A percentile compares a stretch with the other conserved stretches of the same genome.
Evolutionary conservation across 1,284 basidiomycete species (phyloP).

Genomic region (Mrakiaceae sp.): DNA sequence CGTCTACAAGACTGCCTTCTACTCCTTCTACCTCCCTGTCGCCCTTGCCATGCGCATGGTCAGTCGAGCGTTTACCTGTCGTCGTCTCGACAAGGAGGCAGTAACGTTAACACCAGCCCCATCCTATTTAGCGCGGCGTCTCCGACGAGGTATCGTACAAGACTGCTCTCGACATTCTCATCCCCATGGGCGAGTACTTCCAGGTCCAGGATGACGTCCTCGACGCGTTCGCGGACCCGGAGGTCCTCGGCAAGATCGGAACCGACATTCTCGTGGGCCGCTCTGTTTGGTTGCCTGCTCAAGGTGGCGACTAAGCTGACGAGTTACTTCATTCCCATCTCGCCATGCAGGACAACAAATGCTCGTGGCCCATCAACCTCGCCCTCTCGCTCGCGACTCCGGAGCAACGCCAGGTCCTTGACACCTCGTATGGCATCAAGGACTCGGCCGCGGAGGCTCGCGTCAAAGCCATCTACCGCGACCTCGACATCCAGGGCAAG

Average conservation of each 20-base stretch:
- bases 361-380: conserved; percentile 91
- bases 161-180: conserved; percentile 67
- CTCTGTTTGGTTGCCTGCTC: conserved; percentile 4
- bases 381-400: conserved; percentile 60
- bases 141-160: conserved; percentile 62
- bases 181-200: conserved; percentile 96
- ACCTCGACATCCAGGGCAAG: conserved; percentile 54
- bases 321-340: too few relatives aligned
- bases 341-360: conserved; percentile 74
- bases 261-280: conserved; percentile 80
- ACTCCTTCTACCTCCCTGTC: conserved; percentile 97
- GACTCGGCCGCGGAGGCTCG: conserved; percentile 49
- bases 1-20: conserved; percentile 95
- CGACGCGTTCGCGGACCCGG: conserved; percentile 81
- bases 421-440: conserved; percentile 79
- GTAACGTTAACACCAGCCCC: neutral
- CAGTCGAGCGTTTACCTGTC: conserved; percentile 13
- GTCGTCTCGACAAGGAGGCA: neutral
- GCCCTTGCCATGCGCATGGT: conserved; percentile 76
- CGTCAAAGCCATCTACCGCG: conserved; percentile 68
- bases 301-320: neutral
- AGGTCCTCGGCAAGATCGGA: conserved; percentile 91
- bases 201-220: conserved; percentile 98
- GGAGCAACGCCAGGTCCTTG: conserved; percentile 47
- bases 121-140: conserved; percentile 45